Evolutionary conservation across 768 basidiomycete genomes (phyloP).

Genomic region (Lactarius hatsudake): DNA sequence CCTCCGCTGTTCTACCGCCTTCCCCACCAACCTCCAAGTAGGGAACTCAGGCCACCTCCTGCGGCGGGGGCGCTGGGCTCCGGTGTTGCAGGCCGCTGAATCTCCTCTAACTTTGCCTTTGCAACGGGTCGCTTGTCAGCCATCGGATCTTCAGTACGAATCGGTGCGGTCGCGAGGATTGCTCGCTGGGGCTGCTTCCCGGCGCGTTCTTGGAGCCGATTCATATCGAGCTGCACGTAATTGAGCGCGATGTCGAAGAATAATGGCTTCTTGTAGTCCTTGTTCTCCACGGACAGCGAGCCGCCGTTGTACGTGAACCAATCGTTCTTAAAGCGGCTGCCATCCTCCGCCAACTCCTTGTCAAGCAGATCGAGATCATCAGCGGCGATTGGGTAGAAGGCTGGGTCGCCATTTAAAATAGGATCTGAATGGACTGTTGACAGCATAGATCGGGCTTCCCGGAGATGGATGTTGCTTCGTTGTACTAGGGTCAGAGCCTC

Average conservation of each 20-base stretch:
- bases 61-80: constrained; percentile 39
- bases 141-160: constrained; percentile 31
- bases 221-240: constrained; percentile 86
- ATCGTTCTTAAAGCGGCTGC: constrained; percentile 57
- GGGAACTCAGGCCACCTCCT: constrained; percentile 56
- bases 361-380: constrained; percentile 54
- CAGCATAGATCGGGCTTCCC: constrained; percentile 60
- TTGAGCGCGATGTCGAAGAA: constrained; percentile 96
- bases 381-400: constrained; percentile 54
- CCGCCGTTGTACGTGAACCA: constrained; percentile 84
- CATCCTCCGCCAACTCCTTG: constrained; percentile 44
- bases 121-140: constrained; percentile 48
- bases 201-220: constrained; percentile 63
- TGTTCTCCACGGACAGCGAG: constrained; percentile 39
- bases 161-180: constrained; percentile 28
- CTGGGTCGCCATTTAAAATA: constrained; percentile 40
- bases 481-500: constrained; percentile 71
- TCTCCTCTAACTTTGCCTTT: constrained; percentile 58
- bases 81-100: constrained; percentile 46
- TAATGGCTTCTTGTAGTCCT: constrained; percentile 71
- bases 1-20: constrained; percentile 27
- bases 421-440: constrained; percentile 48
- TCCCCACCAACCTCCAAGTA: constrained; percentile 90
- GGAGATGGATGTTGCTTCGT: constrained; percentile 68
- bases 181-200: constrained; percentile 49